phyloP scores from a whole-genome alignment of 768 basidiomycete species.

The Cytidiella melzeri region DNA sequence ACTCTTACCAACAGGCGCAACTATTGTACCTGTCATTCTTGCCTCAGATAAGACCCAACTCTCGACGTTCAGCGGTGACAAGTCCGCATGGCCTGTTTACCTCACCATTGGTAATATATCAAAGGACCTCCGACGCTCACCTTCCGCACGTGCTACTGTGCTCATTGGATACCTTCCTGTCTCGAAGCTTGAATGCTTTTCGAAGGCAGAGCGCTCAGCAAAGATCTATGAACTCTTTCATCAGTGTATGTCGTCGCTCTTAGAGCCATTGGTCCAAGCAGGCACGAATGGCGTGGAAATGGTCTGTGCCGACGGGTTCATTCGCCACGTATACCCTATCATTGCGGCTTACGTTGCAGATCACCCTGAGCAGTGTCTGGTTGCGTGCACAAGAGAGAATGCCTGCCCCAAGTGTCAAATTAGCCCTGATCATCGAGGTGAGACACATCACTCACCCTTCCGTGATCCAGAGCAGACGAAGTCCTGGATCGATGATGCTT shows the following conservation, averaged over 20 bases:
- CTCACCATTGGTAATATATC: slow-evolving; percentile 19
- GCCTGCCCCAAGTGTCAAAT: slow-evolving; percentile 19
- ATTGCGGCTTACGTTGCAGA: slow-evolving; percentile 20
- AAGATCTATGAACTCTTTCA: slow-evolving; percentile 22
- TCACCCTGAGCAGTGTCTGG: slow-evolving; percentile 25
- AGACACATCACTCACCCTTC: slow-evolving; percentile 4
- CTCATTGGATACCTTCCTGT: slow-evolving; percentile 12
- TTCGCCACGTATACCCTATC: slow-evolving; percentile 19
- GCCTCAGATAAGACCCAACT: slow-evolving; percentile 40
- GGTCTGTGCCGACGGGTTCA: slow-evolving; percentile 15
- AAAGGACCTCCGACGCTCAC: slow-evolving; percentile 10
- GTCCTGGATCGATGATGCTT: neutral
- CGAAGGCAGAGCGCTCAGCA: slow-evolving; percentile 1
- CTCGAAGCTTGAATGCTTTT: slow-evolving; percentile 16
- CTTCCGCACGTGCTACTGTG: slow-evolving; percentile 11
- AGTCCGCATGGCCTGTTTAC: slow-evolving; percentile 23
- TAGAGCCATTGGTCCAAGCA: slow-evolving; percentile 17
- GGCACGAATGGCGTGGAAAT: slow-evolving; percentile 20
- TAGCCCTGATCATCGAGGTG: slow-evolving; percentile 8
- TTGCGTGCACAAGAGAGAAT: slow-evolving; percentile 14
- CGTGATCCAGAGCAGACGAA: slow-evolving; percentile 3
- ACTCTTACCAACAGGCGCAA: slow-evolving; percentile 22
- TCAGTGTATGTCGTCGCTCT: slow-evolving; percentile 13
- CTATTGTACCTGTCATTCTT: slow-evolving; percentile 34
- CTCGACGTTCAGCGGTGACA: slow-evolving; percentile 19